phyloP scores from a whole-genome alignment of 73 alveolate genomes.

The Tetrahymena borealis region DNA sequence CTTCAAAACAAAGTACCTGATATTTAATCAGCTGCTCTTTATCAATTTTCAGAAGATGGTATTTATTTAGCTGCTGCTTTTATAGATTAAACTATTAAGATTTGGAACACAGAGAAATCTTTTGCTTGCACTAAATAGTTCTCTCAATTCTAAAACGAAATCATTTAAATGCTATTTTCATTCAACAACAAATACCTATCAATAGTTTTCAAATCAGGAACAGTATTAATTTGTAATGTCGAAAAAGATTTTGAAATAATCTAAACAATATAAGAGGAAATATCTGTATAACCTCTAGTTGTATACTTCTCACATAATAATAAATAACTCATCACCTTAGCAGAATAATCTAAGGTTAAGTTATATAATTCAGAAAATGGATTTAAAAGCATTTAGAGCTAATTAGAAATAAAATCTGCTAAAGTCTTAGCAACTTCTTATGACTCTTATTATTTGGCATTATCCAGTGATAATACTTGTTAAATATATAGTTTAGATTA shows the following conservation, averaged over 20 bases:
- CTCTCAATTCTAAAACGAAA: neutral
- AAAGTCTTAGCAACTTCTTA: neutral
- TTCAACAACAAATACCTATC: neutral
- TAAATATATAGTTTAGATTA: neutral
- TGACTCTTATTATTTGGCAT: neutral
- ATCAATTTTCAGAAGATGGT: neutral
- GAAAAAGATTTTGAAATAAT: neutral
- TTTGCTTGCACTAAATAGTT: neutral
- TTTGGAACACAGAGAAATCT: neutral
- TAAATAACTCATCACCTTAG: neutral
- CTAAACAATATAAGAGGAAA: neutral
- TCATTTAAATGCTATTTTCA: neutral
- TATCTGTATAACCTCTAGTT: neutral
- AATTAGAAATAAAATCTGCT: neutral
- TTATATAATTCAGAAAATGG: neutral
- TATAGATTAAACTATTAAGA: neutral
- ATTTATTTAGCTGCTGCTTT: neutral
- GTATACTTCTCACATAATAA: neutral
- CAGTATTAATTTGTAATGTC: neutral
- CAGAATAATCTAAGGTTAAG: neutral
- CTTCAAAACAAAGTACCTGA: neutral
- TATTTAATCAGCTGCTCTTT: neutral
- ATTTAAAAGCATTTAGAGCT: neutral
- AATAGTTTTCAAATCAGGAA: neutral
- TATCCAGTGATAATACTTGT: neutral